A percentile compares a stretch with the other conserved stretches of the same genome.
phyloP scores from a whole-genome alignment of 768 basidiomycete species.

The Tricholoma hemisulphureum region DNA sequence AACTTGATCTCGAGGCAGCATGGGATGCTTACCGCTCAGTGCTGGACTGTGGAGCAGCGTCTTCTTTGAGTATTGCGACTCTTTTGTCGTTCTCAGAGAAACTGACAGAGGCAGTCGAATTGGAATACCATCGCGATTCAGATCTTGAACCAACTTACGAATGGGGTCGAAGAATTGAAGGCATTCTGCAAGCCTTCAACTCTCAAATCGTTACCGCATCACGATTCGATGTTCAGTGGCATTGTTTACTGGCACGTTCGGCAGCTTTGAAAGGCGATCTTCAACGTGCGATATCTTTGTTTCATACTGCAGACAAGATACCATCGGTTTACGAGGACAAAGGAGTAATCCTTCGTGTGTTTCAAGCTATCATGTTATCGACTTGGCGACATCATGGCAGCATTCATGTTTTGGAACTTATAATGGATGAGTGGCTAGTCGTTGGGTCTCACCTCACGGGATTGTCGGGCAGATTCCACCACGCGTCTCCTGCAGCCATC shows the following conservation, averaged over 20 bases:
- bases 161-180: conserved; percentile 1
- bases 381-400: conserved; percentile 32
- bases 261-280: conserved; percentile 9
- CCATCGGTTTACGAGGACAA: conserved; percentile 20
- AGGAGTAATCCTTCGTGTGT: conserved; percentile 26
- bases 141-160: background rate
- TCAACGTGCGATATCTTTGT: conserved; percentile 14
- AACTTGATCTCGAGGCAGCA: conserved; percentile 37
- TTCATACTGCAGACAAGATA: conserved; percentile 23
- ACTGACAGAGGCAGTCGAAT: conserved; percentile 24
- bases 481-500: background rate
- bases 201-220: background rate
- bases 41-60: conserved; percentile 8
- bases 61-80: background rate
- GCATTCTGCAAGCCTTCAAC: background rate
- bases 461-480: background rate
- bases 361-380: conserved; percentile 37
- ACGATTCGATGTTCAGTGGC: conserved; percentile 11
- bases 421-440: conserved; percentile 39
- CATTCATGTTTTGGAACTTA: conserved; percentile 34
- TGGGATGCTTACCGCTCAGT: conserved; percentile 39
- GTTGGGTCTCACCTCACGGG: conserved; percentile 23
- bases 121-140: conserved; percentile 1
- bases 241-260: conserved; percentile 12
- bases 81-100: conserved; percentile 21